Conservation (phyloP, 495 filamentous ascomycete species). For the Rhypophila decipiens region DNA sequence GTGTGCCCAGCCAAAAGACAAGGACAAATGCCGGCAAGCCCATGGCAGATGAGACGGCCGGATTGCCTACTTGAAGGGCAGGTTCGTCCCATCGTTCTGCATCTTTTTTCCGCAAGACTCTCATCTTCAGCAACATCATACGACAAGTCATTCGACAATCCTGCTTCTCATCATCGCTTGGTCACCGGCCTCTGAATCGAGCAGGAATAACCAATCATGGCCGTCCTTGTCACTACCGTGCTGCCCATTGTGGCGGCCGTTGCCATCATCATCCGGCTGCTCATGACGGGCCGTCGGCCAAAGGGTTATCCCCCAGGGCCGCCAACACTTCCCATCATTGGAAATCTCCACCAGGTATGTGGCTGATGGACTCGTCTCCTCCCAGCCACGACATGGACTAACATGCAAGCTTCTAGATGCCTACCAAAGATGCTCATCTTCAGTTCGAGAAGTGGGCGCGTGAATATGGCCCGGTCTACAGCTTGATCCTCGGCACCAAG, state of each 20-base stretch:
- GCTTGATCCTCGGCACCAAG: constrained; percentile 35
- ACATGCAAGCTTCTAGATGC: too few relatives aligned
- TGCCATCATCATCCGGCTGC: constrained; percentile 19
- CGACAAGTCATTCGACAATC: constrained; percentile 1
- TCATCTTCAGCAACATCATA: neutral
- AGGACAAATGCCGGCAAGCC: neutral
- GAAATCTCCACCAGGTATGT: constrained; percentile 31
- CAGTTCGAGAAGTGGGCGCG: constrained; percentile 34
- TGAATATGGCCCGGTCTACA: constrained; percentile 35
- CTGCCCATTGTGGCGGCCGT: constrained; percentile 16
- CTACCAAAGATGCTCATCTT: constrained; percentile 23
- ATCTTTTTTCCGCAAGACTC: constrained; percentile 1
- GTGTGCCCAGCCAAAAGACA: neutral
- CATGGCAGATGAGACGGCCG: neutral
- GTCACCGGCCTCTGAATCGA: neutral
- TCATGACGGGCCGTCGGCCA: constrained; percentile 22
- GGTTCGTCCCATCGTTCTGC: constrained; percentile 1
- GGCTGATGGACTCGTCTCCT: too few relatives aligned
- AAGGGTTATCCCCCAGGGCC: constrained; percentile 28
- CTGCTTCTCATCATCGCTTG: too few relatives aligned
- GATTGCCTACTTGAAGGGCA: constrained; percentile 11
- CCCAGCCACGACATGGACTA: too few relatives aligned
- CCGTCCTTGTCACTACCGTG: constrained; percentile 12
- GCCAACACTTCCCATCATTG: constrained; percentile 28
- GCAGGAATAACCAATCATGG: constrained; percentile 7